These are phyloP conservation scores for Bidens hawaiensis DNA, from an alignment of 140 eudicot genomes.

Conservation along the genomic window DNA sequence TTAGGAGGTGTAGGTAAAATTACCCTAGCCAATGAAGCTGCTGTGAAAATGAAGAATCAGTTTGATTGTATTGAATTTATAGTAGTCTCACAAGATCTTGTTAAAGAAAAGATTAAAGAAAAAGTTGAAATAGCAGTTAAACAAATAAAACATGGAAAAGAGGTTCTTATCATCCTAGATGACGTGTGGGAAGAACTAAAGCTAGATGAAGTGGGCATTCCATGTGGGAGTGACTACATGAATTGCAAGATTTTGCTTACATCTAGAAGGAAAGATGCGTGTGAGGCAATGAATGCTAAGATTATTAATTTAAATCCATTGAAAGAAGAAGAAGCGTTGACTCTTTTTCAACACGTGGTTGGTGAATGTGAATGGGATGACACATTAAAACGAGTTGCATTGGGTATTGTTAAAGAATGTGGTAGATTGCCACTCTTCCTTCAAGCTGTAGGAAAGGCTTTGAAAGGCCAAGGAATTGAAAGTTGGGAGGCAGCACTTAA, in stretches of 20 bases:
- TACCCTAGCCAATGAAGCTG: conserved; percentile 15
- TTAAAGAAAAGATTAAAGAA: background rate
- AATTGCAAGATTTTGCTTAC: conserved; percentile 26
- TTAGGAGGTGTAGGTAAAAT: conserved; percentile 23
- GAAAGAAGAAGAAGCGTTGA: conserved; percentile 21
- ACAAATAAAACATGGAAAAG: background rate
- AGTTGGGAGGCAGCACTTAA: conserved; percentile 11
- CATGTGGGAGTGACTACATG: background rate
- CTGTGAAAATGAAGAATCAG: background rate
- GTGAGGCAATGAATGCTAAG: conserved; percentile 5
- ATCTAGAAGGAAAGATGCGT: conserved; percentile 10
- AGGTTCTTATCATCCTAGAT: conserved; percentile 14
- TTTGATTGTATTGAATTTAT: background rate
- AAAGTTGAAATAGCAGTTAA: background rate
- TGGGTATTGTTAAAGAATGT: background rate
- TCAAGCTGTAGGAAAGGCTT: background rate
- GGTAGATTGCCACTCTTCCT: background rate
- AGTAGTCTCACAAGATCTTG: background rate
- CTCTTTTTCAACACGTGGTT: conserved; percentile 13
- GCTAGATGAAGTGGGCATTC: conserved; percentile 16
- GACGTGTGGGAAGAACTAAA: conserved; percentile 15
- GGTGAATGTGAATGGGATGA: background rate
- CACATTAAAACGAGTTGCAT: background rate
- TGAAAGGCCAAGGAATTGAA: background rate
- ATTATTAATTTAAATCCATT: background rate